Base-by-base conservation (phyloP, 768 basidiomycete genomes). In the Lactarius sanguifluus region DNA sequence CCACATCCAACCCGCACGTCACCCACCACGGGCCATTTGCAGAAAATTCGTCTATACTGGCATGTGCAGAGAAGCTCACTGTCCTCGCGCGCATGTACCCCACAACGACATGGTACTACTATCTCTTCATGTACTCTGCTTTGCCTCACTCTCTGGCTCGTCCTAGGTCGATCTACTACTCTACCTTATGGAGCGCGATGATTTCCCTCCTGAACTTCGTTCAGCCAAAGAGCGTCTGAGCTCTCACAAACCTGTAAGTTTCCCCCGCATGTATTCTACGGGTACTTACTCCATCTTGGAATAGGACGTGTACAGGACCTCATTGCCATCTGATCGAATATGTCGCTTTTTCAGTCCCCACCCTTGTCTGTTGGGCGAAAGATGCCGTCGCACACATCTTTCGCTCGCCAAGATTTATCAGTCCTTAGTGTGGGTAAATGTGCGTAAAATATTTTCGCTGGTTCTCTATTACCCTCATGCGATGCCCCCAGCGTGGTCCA, bases 11-110 rank as follows among this genome's bases (percentile, higher is more conserved):
- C n/a, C n/a, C n/a, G n/a, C n/a, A n/a, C n/a, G n/a, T n/a, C n/a
- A n/a, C n/a, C n/a, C n/a, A n/a, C n/a, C n/a, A n/a, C n/a, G n/a
- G n/a, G n/a, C n/a, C n/a, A 67, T 67, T 34, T 67, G 66, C 32
- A 67, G 66, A 10, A 20, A 34, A 20, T 67, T 55, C 62, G 16
- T 59, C 23, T 67, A 36, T 67, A 0, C 5, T 0, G 66, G 66
- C 38, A 0, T 30, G 23, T 67, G 66, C 54, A 13, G 15, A 9
- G 34, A 59, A 15, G 15, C 0, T 16, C 0, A 6, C 10, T 67
- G 66, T 16, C 25, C 25, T 2, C 62, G 57, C 18, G 57, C 45
- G 7, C 66, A 67, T 64, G 58, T 64, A 7, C 28, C 52, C 20
- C 1, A 36, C 34, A 1, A 8, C 3, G 23, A 55, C 9, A 67